phyloP scores from a whole-genome alignment of 495 filamentous ascomycete species.

The Aspergillus taichungensis region DNA sequence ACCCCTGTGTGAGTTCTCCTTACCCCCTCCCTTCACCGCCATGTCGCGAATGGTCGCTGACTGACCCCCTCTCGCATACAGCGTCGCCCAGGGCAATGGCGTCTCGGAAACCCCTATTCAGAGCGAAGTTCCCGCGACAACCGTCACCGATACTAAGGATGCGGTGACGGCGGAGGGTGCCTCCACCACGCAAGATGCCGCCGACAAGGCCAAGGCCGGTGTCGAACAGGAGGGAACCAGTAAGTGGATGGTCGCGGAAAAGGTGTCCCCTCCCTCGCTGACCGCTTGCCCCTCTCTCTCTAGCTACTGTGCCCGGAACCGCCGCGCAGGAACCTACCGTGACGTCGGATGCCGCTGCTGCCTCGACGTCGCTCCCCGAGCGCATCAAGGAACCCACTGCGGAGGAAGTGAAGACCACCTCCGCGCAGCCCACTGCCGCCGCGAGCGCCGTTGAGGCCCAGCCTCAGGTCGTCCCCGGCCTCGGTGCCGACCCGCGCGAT shows the following conservation, averaged over 20 bases:
- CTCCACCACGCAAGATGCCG: too few species aligned
- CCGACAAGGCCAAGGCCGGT: too few species aligned
- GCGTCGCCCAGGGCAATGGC: neutral
- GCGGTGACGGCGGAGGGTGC: too few species aligned
- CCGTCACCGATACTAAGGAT: too few species aligned
- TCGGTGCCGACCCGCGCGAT: slow-evolving; percentile 11
- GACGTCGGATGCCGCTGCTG: slow-evolving; percentile 7
- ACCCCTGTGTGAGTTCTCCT: slow-evolving; percentile 32
- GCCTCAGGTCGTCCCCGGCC: slow-evolving; percentile 15
- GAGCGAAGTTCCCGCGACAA: too few species aligned
- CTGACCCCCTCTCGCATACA: neutral
- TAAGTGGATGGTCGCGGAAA: too few species aligned
- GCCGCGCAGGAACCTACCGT: slow-evolving; percentile 10
- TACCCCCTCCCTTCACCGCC: neutral
- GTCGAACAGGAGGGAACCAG: too few species aligned
- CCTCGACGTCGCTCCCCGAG: slow-evolving; percentile 19
- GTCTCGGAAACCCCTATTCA: neutral
- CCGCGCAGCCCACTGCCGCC: neutral
- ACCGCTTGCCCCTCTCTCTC: neutral
- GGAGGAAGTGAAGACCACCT: slow-evolving; percentile 3
- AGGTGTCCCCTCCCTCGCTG: too few species aligned
- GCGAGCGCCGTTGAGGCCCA: slow-evolving; percentile 4
- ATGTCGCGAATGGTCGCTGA: neutral
- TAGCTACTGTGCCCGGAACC: slow-evolving; percentile 16
- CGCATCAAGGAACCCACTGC: slow-evolving; percentile 19